A percentile compares a stretch with the other conserved stretches of the same genome.
These are phyloP conservation scores for Colletotrichum sp. DNA, from an alignment of 2,329 filamentous ascomycete genomes.

Conservation along the genomic window DNA sequence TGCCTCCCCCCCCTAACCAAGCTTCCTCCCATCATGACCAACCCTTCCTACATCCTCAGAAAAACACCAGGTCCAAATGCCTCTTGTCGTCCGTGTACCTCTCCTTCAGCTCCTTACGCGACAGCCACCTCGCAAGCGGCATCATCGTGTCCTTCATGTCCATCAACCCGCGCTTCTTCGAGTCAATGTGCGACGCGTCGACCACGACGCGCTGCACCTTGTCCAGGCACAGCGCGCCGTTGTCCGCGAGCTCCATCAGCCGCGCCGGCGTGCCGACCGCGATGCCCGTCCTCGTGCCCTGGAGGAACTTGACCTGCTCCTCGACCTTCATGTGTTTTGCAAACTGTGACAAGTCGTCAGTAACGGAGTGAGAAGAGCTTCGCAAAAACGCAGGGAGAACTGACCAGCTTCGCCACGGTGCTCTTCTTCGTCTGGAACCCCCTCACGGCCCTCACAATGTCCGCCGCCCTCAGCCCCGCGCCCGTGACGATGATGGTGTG, in stretches of 20 bases:
- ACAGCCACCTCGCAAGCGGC: constrained; percentile 77
- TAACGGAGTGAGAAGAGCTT: no score
- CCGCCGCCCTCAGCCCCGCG: constrained; percentile 84
- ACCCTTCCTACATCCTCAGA: constrained; percentile 39
- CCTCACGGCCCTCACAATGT: constrained; percentile 76
- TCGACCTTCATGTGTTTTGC: constrained; percentile 97
- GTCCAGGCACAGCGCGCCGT: constrained; percentile 74
- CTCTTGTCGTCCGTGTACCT: constrained; percentile 67
- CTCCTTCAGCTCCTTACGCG: constrained; percentile 72
- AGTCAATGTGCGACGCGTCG: constrained; percentile 91
- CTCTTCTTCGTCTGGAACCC: constrained; percentile 81
- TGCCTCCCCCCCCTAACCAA: background rate
- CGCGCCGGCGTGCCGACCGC: constrained; percentile 89
- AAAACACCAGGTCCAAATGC: constrained; percentile 69
- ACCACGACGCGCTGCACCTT: constrained; percentile 82
- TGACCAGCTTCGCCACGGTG: constrained; percentile 79
- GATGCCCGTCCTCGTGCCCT: constrained; percentile 75
- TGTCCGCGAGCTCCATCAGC: constrained; percentile 80
- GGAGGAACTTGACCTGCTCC: constrained; percentile 80
- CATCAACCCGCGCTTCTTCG: constrained; percentile 91
- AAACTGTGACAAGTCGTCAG: no score
- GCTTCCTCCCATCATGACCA: background rate
- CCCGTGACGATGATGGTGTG: constrained; percentile 90
- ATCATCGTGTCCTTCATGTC: constrained; percentile 95
- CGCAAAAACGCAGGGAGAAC: no score